Percentiles rank a stretch among this genome's conserved stretches.
Evolutionary conservation across 352 stramenopile genomes (phyloP).

Genomic region (Pythium chondricola): DNA sequence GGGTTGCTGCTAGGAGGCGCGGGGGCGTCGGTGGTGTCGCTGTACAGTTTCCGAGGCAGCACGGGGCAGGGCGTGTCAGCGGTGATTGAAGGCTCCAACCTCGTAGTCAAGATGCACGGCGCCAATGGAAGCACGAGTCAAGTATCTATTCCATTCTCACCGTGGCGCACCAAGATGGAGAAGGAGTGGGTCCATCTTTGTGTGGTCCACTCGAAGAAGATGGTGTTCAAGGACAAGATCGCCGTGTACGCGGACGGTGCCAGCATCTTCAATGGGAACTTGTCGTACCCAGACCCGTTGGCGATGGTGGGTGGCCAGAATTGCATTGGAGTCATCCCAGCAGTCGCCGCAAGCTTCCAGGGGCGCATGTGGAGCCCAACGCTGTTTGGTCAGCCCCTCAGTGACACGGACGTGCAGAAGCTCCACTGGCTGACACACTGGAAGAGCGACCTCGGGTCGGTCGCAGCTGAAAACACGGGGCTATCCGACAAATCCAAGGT

Average conservation of each 20-base stretch:
- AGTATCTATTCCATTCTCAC: constrained; percentile 49
- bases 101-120: constrained; percentile 53
- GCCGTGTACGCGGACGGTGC: constrained; percentile 61
- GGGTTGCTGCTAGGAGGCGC: constrained; percentile 46
- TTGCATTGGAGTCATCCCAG: constrained; percentile 55
- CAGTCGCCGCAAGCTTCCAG: constrained; percentile 36
- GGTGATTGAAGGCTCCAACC: constrained; percentile 37
- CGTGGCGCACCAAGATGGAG: constrained; percentile 44
- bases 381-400: constrained; percentile 59
- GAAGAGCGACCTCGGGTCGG: constrained; percentile 58
- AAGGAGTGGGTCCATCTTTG: constrained; percentile 62
- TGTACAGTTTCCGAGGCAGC: constrained; percentile 75
- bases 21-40: constrained; percentile 23
- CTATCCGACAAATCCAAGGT: constrained; percentile 74
- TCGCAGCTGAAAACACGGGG: constrained; percentile 54
- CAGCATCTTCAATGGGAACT: constrained; percentile 47
- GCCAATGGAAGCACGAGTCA: constrained; percentile 38
- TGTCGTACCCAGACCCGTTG: constrained; percentile 68
- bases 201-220: constrained; percentile 81
- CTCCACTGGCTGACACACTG: constrained; percentile 75
- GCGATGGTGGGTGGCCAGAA: constrained; percentile 67
- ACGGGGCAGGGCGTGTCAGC: constrained; percentile 68
- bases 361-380: constrained; percentile 75
- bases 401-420: constrained; percentile 54
- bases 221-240: constrained; percentile 87